Conservation (phyloP, 495 filamentous ascomycete species). For the Hyaloscypha finlandica region DNA sequence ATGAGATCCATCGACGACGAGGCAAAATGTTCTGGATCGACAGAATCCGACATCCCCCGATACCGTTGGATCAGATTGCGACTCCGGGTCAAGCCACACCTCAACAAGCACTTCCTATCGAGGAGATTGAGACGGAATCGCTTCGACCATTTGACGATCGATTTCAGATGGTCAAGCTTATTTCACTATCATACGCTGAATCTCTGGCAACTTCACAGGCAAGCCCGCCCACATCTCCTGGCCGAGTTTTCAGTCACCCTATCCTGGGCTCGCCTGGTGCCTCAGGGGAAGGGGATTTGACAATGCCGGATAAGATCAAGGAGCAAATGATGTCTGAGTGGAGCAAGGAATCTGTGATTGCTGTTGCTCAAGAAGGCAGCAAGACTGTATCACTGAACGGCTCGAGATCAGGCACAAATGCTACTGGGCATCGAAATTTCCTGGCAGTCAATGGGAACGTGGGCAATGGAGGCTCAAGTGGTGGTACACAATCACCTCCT, state of each 20-base stretch:
- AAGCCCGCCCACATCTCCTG: conserved; percentile 73
- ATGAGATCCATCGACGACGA: conserved; percentile 73
- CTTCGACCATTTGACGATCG: conserved; percentile 69
- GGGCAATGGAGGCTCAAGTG: conserved; percentile 27
- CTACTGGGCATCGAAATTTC: conserved; percentile 46
- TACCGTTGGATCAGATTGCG: conserved; percentile 39
- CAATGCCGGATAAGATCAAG: conserved; percentile 55
- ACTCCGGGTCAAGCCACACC: conserved; percentile 43
- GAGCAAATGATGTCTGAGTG: conserved; percentile 78
- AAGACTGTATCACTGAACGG: conserved; percentile 71
- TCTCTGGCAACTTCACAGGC: conserved; percentile 59
- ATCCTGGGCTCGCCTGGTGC: conserved; percentile 45
- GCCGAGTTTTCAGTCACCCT: conserved; percentile 62
- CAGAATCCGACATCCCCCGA: conserved; percentile 56
- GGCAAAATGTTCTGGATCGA: conserved; percentile 75
- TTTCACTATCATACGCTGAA: conserved; percentile 67
- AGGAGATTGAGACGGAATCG: conserved; percentile 57
- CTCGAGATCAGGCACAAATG: conserved; percentile 63
- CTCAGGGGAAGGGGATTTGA: conserved; percentile 3
- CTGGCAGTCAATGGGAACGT: conserved; percentile 57
- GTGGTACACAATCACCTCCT: conserved; percentile 21
- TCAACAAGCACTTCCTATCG: conserved; percentile 43
- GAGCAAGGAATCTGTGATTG: conserved; percentile 71
- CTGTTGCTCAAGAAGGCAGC: conserved; percentile 65
- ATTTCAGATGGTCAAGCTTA: conserved; percentile 64